Percentiles rank a stretch among this genome's conserved stretches.
These are phyloP conservation scores for Phytophthora hibernalis DNA, from an alignment of 352 stramenopile genomes.

Conservation along the genomic window DNA sequence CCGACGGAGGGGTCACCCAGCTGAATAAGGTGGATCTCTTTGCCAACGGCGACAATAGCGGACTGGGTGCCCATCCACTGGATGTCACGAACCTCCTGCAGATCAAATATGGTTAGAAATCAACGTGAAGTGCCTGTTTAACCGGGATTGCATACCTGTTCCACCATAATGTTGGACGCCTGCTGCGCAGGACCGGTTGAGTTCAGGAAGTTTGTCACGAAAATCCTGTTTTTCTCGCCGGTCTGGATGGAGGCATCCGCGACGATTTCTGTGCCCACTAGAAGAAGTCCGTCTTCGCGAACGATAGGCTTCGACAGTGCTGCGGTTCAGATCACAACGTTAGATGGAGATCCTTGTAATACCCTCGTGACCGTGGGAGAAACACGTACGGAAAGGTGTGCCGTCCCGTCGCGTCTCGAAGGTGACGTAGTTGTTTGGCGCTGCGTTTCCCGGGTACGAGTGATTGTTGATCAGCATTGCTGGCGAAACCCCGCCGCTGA, in stretches of 20 bases:
- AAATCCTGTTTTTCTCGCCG: constrained; percentile 60
- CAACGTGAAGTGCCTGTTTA: neutral
- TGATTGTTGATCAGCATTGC: constrained; percentile 27
- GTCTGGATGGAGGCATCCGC: constrained; percentile 3
- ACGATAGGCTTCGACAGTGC: constrained; percentile 80
- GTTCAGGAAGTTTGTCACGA: constrained; percentile 59
- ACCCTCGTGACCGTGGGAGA: no score
- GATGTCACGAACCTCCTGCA: constrained; percentile 77
- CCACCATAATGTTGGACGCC: constrained; percentile 43
- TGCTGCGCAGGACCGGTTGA: constrained; percentile 24
- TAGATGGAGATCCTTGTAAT: neutral
- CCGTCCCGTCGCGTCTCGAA: constrained; percentile 44
- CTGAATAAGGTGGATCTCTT: constrained; percentile 73
- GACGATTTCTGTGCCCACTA: constrained; percentile 71
- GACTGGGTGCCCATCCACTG: constrained; percentile 61
- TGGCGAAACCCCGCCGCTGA: constrained; percentile 12
- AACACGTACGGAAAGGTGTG: constrained; percentile 47
- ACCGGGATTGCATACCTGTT: constrained; percentile 40
- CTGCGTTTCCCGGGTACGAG: constrained; percentile 10
- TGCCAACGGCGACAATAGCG: constrained; percentile 69
- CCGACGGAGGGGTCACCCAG: constrained; percentile 35
- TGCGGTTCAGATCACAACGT: constrained; percentile 32
- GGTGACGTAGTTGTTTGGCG: constrained; percentile 31
- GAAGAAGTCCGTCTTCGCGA: constrained; percentile 72
- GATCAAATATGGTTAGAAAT: neutral